Evolutionary conservation across 106 monocot species (phyloP).

Genomic region (Amphibolis antarctica): DNA sequence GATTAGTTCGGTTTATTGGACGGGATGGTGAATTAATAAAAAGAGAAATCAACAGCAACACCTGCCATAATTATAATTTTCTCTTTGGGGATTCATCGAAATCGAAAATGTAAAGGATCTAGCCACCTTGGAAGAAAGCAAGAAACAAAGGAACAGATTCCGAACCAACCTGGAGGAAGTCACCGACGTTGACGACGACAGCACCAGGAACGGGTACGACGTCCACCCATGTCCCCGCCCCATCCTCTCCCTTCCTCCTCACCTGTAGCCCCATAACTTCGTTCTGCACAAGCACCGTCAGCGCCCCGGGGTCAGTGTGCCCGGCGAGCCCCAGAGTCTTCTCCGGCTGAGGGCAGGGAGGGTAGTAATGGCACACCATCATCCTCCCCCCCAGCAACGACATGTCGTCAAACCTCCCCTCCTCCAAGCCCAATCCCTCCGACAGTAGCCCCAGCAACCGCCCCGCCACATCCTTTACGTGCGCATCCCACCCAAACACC

Average conservation of each 20-base stretch:
- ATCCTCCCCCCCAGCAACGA: conserved; percentile 31
- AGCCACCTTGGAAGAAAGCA: background rate
- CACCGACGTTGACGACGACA: conserved; percentile 31
- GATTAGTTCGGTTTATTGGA: no score
- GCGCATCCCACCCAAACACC: conserved; percentile 22
- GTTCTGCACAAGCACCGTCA: conserved; percentile 60
- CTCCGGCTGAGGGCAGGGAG: conserved; percentile 72
- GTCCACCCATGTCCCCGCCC: conserved; percentile 30
- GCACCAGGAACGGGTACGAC: conserved; percentile 30
- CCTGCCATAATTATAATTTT: no score
- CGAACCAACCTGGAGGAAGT: conserved; percentile 29
- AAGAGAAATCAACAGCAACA: no score
- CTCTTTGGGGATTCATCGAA: no score
- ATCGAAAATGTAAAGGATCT: background rate
- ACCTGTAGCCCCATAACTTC: conserved; percentile 51
- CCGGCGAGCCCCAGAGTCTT: conserved; percentile 32
- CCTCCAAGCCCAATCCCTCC: conserved; percentile 46
- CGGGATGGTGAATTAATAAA: no score
- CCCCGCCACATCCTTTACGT: conserved; percentile 17
- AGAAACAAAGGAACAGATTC: background rate
- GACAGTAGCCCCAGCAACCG: conserved; percentile 38
- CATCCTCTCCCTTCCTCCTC: conserved; percentile 14
- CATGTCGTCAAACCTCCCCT: conserved; percentile 27
- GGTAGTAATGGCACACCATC: conserved; percentile 69
- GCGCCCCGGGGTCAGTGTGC: conserved; percentile 53